A percentile compares a stretch with the other conserved stretches of the same genome.
These are phyloP conservation scores for Mrakia blollopis DNA, from an alignment of 768 basidiomycete genomes.

Conservation along the genomic window DNA sequence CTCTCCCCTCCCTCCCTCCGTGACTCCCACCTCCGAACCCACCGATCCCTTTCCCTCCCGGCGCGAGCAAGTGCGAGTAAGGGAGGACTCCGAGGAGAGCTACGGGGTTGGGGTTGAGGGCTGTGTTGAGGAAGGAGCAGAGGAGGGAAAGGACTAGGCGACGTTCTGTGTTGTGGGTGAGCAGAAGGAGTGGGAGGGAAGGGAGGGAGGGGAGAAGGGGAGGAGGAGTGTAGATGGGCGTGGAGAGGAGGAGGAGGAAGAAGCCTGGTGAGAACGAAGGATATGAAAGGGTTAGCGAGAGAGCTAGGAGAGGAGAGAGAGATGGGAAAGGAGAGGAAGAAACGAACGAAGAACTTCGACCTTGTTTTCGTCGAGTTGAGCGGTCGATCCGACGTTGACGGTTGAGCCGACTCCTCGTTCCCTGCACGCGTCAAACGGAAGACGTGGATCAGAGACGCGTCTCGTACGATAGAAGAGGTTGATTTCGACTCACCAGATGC, in stretches of 20 bases:
- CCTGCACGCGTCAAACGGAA: conserved; percentile 39
- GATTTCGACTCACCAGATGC: conserved; percentile 59
- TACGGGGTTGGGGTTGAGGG: conserved; percentile 41
- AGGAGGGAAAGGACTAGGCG: conserved; percentile 77
- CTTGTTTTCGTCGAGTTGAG: conserved; percentile 70
- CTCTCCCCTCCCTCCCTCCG: conserved; percentile 8
- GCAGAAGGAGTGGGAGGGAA: conserved; percentile 64
- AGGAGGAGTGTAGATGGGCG: conserved; percentile 79
- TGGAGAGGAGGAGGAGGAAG: conserved; percentile 78
- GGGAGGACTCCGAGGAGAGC: conserved; percentile 24
- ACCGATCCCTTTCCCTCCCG: conserved; percentile 9
- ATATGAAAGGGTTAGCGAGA: neutral
- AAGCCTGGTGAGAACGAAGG: conserved; percentile 47
- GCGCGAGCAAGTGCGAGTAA: conserved; percentile 53
- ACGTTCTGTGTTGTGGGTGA: conserved; percentile 48
- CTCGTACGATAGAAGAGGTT: too few species aligned
- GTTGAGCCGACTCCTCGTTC: conserved; percentile 93
- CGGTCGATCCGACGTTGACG: conserved; percentile 58
- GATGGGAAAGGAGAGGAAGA: conserved; percentile 15
- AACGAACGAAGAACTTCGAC: conserved; percentile 71
- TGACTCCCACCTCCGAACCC: conserved; percentile 1
- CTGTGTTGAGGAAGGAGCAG: conserved; percentile 89
- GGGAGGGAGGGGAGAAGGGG: conserved; percentile 65
- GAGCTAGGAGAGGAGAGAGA: too few species aligned
- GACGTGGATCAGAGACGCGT: too few species aligned